phyloP scores from a whole-genome alignment of 495 filamentous ascomycete genomes.

The Polyplosphaeria fusca region DNA sequence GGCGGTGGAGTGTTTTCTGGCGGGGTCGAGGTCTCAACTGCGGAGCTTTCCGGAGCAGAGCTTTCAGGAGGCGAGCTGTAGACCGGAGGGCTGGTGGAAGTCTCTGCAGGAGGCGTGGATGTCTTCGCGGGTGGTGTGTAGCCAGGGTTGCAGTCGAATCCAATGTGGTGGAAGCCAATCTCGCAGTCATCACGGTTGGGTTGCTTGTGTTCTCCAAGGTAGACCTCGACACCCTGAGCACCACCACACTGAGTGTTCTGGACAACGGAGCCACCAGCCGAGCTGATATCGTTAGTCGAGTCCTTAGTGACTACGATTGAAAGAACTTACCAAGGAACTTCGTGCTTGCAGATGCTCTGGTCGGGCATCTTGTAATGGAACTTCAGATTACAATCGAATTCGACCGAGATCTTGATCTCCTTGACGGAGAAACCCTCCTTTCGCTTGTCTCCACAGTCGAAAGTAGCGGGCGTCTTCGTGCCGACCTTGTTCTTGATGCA shows the following conservation, averaged over 20 bases:
- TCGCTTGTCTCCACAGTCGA: conserved; percentile 49
- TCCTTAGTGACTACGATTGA: too few relatives aligned
- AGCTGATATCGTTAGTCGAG: too few relatives aligned
- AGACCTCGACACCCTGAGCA: conserved; percentile 72
- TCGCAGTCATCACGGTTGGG: conserved; percentile 50
- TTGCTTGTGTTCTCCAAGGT: conserved; percentile 59
- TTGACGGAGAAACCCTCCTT: conserved; percentile 69
- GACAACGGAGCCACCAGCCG: conserved; percentile 61
- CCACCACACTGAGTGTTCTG: conserved; percentile 88
- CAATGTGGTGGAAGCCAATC: conserved; percentile 72
- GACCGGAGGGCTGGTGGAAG: neutral
- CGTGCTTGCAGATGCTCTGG: conserved; percentile 73
- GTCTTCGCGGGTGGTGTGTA: conserved; percentile 36
- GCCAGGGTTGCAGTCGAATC: conserved; percentile 71
- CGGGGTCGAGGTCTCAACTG: neutral
- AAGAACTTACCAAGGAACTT: conserved; percentile 60
- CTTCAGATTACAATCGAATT: conserved; percentile 68
- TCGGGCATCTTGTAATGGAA: conserved; percentile 83
- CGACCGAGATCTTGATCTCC: conserved; percentile 65
- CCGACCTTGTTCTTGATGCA: conserved; percentile 61
- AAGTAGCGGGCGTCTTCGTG: conserved; percentile 48
- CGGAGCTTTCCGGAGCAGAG: neutral
- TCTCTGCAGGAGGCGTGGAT: conserved; percentile 30
- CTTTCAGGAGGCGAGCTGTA: neutral
- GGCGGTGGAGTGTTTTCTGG: conserved; percentile 4